These are phyloP conservation scores for Lentinus tigrinus DNA, from an alignment of 768 basidiomycete species.

Conservation along the genomic window DNA sequence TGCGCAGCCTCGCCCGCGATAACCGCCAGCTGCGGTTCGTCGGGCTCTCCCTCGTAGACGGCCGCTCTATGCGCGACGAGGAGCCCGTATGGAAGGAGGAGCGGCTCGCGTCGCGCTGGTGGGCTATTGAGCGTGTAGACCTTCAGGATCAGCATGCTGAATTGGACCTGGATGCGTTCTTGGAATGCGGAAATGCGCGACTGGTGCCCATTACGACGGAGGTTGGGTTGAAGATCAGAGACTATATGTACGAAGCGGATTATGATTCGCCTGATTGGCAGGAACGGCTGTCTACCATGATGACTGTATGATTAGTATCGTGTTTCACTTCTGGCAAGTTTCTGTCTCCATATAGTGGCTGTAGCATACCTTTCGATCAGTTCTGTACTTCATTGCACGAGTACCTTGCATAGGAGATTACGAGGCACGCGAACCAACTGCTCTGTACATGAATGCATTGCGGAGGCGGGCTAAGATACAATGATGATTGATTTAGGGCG, in stretches of 20 bases:
- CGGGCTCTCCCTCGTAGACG: constrained; percentile 6
- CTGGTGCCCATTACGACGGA: neutral
- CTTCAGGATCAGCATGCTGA: no score
- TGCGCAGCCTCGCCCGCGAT: neutral
- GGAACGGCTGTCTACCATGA: neutral
- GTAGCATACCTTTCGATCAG: no score
- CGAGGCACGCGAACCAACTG: neutral
- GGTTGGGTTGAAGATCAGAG: constrained; percentile 3
- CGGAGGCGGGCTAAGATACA: constrained; percentile 15
- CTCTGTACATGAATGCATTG: constrained; percentile 4
- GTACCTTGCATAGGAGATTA: no score
- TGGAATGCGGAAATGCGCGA: no score
- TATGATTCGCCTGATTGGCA: constrained; percentile 1
- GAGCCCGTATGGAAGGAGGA: constrained; percentile 10
- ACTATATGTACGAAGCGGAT: constrained; percentile 8
- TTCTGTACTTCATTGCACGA: no score
- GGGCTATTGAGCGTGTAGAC: neutral
- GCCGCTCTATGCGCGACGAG: constrained; percentile 2
- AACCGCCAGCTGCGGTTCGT: neutral
- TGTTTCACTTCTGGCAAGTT: neutral
- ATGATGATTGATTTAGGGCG: constrained; percentile 12
- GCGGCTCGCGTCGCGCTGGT: constrained; percentile 2
- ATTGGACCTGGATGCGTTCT: neutral
- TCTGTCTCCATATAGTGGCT: no score
- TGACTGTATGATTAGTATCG: neutral